These are phyloP conservation scores for Trichoderma afroharzianum DNA, from an alignment of 2,329 filamentous ascomycete species.

Conservation along the genomic window DNA sequence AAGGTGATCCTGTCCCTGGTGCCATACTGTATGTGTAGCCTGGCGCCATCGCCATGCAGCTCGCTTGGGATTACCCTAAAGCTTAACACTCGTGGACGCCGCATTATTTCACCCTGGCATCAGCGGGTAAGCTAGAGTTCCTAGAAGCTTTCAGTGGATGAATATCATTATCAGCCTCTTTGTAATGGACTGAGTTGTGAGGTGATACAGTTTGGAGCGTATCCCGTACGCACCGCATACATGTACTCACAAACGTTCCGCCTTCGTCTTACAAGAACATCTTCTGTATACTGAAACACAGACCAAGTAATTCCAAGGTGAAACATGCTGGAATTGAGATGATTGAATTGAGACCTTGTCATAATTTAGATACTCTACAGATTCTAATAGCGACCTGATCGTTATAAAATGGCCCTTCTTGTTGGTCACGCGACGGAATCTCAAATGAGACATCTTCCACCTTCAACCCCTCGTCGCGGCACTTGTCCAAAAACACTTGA, in stretches of 20 bases:
- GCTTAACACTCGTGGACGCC: not conserved
- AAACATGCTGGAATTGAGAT: not conserved
- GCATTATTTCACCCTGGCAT: not conserved
- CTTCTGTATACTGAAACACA: not conserved
- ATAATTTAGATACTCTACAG: slow-evolving; percentile 29
- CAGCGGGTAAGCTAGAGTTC: not conserved
- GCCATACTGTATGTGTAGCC: not conserved
- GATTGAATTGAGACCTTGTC: not conserved
- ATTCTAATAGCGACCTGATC: slow-evolving; percentile 58
- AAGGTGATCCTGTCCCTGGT: not conserved
- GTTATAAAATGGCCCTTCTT: slow-evolving; percentile 63
- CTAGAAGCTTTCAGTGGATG: not conserved
- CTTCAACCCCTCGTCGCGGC: slow-evolving; percentile 44
- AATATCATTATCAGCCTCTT: not conserved
- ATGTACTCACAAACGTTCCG: not conserved
- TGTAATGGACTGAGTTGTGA: not conserved
- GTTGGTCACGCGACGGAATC: slow-evolving; percentile 37
- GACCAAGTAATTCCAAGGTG: not conserved
- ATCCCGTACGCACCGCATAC: too few relatives aligned
- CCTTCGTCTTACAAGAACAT: not conserved
- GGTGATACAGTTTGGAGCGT: not conserved
- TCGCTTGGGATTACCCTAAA: slow-evolving; percentile 2
- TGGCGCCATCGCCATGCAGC: not conserved
- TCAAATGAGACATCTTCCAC: slow-evolving; percentile 43
- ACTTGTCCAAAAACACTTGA: slow-evolving; percentile 57